Evolutionary conservation across 2,329 filamentous ascomycete genomes (phyloP), one percentile per base, ranked within the genome.

Genomic region (Aquanectria penicillioides): DNA sequence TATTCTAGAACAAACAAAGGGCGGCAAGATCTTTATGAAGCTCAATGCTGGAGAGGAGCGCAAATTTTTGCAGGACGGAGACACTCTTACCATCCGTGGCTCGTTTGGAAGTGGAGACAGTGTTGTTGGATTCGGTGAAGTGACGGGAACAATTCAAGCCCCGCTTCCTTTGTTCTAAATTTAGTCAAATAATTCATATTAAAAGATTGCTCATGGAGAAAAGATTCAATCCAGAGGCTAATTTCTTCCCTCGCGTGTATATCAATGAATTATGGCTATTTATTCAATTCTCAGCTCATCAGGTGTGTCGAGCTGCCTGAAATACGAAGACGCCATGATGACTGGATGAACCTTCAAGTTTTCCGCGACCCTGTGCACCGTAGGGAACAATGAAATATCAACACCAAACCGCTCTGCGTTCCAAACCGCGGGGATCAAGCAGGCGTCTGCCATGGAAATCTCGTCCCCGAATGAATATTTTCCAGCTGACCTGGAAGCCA

Each of bases 61-160:
- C 48, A 84, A 80, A 49, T 94, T 93, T 73, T 73, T 94, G 28
- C 82, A 91, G 67, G 91, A 94, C 67, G 91, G 90, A 0, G 92
- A 95, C 70, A 86, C 86, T 3, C 73, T 93, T 11, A 82, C 83
- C 1, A 81, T 94, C 33, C 82, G 83, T 1, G 92, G 92, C 1
- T 82, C 84, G 7, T 89, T 86, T 67, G 89, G 89, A 1, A 82
- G 86, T 53, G 85, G 89, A 25, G 86, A 87, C 3, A 82, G 78
- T n/a, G 79, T 89, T 49, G 88, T 95, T 22, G 92, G 92, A 0
- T 94, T 94, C 74, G 91, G 92, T 2, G 86, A 92, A 63, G 92
- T 90, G 64, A 78, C 80, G 17, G 91, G 90, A 12, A 85, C 74
- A 31, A 89, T 94, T 15, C 59, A 70, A 20, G 66, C 72, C 0